phyloP scores from a whole-genome alignment of 805 yeast species.

The Wickerhamiella brachini region DNA sequence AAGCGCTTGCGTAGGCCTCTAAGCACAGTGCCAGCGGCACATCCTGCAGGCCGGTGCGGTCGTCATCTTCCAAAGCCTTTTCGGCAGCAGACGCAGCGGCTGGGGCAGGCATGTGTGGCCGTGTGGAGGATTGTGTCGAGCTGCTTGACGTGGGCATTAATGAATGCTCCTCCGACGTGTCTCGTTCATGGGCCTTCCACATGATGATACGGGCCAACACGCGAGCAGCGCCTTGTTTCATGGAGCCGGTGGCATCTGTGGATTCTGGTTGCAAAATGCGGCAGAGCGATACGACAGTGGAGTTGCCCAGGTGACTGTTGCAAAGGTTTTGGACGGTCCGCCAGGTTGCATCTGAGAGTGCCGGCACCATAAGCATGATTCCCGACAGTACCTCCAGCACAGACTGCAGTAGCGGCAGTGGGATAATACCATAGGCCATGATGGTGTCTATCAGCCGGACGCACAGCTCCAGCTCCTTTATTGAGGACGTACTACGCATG shows the following conservation, averaged over 20 bases:
- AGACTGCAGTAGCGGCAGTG: constrained; percentile 26
- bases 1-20: constrained; percentile 4
- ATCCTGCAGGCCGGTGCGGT: not conserved
- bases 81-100: not conserved
- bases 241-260: constrained; percentile 20
- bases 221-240: constrained; percentile 26
- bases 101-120: too few species aligned
- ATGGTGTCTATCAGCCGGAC: constrained; percentile 32
- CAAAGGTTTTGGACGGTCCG: constrained; percentile 29
- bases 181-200: not conserved
- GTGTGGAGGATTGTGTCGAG: too few species aligned
- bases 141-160: not conserved
- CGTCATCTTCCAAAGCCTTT: not conserved
- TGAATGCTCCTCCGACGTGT: not conserved
- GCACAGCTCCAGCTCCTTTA: constrained; percentile 26
- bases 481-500: constrained; percentile 29
- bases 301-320: constrained; percentile 27
- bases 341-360: constrained; percentile 27
- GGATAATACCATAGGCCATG: constrained; percentile 35
- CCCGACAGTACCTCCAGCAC: constrained; percentile 36
- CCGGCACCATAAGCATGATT: constrained; percentile 26
- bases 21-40: constrained; percentile 3
- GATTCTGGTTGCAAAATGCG: constrained; percentile 21
- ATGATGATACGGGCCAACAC: constrained; percentile 20
- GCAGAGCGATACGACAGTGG: constrained; percentile 23